Evolutionary conservation across 306 rosid species (phyloP).

Genomic region (Casuarina cunninghamiana): DNA sequence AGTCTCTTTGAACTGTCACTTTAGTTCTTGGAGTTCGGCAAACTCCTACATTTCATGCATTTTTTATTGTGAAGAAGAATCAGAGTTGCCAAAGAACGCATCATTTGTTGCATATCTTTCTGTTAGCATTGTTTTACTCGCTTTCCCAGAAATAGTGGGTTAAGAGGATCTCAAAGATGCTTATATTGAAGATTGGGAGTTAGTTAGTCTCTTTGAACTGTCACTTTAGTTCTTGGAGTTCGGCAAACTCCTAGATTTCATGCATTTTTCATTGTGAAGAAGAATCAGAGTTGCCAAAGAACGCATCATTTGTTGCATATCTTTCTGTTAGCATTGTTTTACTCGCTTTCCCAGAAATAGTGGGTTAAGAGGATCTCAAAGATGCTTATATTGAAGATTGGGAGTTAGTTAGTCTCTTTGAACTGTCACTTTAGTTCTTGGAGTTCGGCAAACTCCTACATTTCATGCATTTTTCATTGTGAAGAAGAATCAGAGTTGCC

Average conservation of each 20-base stretch:
- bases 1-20: constrained; percentile 27
- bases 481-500: neutral
- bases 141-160: too few relatives aligned
- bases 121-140: neutral
- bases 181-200: too few relatives aligned
- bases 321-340: constrained; percentile 21
- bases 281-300: neutral
- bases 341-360: neutral
- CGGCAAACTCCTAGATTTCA: neutral
- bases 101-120: too few relatives aligned
- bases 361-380: constrained; percentile 24
- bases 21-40: constrained; percentile 37
- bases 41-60: constrained; percentile 24
- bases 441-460: constrained; percentile 24
- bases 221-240: neutral
- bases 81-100: too few relatives aligned
- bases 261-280: neutral
- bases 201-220: constrained; percentile 7
- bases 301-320: neutral
- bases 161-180: too few relatives aligned
- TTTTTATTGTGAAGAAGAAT: too few relatives aligned
- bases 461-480: neutral
- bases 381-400: constrained; percentile 32
- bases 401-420: constrained; percentile 27
- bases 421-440: constrained; percentile 6